Percentiles rank a stretch among this genome's conserved stretches.
Evolutionary conservation across 2,329 filamentous ascomycete species (phyloP).

Genomic region (Diplodia mutila): DNA sequence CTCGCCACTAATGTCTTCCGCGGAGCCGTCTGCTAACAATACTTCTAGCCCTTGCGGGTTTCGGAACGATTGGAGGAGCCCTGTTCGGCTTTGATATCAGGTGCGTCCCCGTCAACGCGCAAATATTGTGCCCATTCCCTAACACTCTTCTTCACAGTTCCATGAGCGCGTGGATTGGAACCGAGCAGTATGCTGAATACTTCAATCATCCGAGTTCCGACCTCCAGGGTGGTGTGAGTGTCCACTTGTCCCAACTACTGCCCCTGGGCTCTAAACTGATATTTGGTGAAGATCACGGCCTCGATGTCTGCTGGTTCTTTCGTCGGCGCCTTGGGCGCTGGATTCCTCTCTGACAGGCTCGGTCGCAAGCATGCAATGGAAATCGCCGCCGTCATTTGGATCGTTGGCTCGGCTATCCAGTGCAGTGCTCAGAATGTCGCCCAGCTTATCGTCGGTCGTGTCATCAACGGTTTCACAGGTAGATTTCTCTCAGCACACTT

Average conservation of each 20-base stretch:
- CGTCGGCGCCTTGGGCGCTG: conserved; percentile 54
- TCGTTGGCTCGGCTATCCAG: conserved; percentile 35
- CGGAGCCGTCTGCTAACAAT: background rate
- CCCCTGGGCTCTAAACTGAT: background rate
- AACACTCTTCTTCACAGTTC: conserved; percentile 32
- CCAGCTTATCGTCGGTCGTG: conserved; percentile 53
- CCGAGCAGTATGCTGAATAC: conserved; percentile 52
- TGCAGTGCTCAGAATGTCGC: conserved; percentile 29
- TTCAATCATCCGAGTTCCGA: conserved; percentile 56
- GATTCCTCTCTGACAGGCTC: conserved; percentile 53
- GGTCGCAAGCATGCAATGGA: conserved; percentile 47
- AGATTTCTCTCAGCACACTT: background rate
- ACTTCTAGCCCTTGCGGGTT: conserved; percentile 14
- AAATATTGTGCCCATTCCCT: conserved; percentile 34
- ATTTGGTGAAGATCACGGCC: conserved; percentile 44
- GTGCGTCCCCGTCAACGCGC: background rate
- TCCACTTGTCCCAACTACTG: background rate
- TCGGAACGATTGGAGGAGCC: conserved; percentile 66
- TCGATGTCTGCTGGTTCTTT: conserved; percentile 56
- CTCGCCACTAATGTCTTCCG: background rate
- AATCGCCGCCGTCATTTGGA: conserved; percentile 42
- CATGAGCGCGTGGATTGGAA: conserved; percentile 54
- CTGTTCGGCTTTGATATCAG: conserved; percentile 81
- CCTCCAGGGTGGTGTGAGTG: conserved; percentile 47
- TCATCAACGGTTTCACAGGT: conserved; percentile 46